Base-by-base conservation (phyloP, 129 eudicot species). In the Escallonia rubra region DNA sequence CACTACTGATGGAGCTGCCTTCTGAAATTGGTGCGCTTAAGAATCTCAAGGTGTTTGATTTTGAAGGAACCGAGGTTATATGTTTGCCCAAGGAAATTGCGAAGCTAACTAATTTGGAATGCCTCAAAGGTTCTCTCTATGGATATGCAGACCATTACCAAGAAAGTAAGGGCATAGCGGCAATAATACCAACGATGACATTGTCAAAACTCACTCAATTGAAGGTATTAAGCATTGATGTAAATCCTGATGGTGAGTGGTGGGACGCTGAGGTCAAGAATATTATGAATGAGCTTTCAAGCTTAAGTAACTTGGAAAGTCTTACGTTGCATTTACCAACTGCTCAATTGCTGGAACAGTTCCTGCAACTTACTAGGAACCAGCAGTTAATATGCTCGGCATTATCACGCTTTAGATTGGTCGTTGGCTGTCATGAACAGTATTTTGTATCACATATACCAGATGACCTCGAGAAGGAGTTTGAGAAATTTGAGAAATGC, bases 31-130 rank as follows among this genome's bases (percentile, higher is more conserved):
- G 57, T 54, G 47, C 16, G 54, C 65, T 68, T 68, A 41, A 41
- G 53, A 41, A 63, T 76, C 14, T 80, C n/a, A 65, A 70, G 72
- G 41, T 80, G 16, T 72, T 80, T 71, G 84, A 80, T 59, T 73
- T 75, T 15, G 68, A 68, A 53, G 70, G 76, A 57, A 80, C 77
- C 12, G 78, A 76, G 67, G 23, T 80, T 57, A 49, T 57, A 59
- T 51, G 64, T 63, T 47, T 76, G 4, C 80, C 71, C 7, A 40
- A 23, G 44, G 76, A 53, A 44, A 76, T 69, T 14, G 71, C 49
- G 11, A 12, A 61, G 4, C 62, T 61, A 8, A 15, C 2, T 13
- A 7, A 48, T 0, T 44, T 76, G 14, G 40, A 58, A 48, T 61
- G 68, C 55, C 14, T 76, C 5, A 46, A 54, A n/a, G 66, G 64